Base-by-base conservation (phyloP, 371 early-diverging fungal genomes). In the Blyttiomyces sp. region DNA sequence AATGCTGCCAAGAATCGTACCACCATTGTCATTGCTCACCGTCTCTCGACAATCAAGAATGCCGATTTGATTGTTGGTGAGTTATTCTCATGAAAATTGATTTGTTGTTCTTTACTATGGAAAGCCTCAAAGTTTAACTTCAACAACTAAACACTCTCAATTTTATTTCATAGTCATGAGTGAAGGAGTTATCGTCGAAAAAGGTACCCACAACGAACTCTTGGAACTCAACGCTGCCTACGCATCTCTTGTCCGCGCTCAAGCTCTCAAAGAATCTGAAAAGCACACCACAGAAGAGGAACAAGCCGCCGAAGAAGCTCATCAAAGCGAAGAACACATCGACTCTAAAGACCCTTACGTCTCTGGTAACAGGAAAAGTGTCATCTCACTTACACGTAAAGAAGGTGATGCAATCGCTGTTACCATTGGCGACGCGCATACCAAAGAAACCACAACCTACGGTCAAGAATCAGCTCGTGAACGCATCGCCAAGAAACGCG, bases 21-120 rank as follows among this genome's bases (percentile, higher is more conserved):
- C 1, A 94, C 95, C 1, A 85, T 99, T 49, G 88, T 94, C 4
- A 89, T 97, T 68, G 96, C 96, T 1, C 96, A 96, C 72, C 87
- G 97, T 26, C 72, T 97, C 35, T 71, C 73, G 11, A 86, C 87
- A 16, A 80, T 86, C 55, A 81, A 81, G 58, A 85, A 92, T 59
- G 89, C 94, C 1, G 90, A 95, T 63, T 66, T 83, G 31, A 95
- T 97, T 67, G 74, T 77, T 11, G 54, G 54, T 54, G 21, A 9
- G 61, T 52, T n/a, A 36, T 35, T 32, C 39, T n/a, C n/a, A n/a
- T n/a, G n/a, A n/a, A n/a, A n/a, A 45, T 62, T 4, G 13, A 16
- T 30, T 39, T 26, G 17, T 36, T 9, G 39, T 39, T 39, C 39
- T 17, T 27, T n/a, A n/a, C n/a, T n/a, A n/a, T n/a, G n/a, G n/a